A percentile compares a stretch with the other conserved stretches of the same genome.
Evolutionary conservation across 2,329 filamentous ascomycete genomes (phyloP).

Genomic region (Clonostachys rhizophaga): DNA sequence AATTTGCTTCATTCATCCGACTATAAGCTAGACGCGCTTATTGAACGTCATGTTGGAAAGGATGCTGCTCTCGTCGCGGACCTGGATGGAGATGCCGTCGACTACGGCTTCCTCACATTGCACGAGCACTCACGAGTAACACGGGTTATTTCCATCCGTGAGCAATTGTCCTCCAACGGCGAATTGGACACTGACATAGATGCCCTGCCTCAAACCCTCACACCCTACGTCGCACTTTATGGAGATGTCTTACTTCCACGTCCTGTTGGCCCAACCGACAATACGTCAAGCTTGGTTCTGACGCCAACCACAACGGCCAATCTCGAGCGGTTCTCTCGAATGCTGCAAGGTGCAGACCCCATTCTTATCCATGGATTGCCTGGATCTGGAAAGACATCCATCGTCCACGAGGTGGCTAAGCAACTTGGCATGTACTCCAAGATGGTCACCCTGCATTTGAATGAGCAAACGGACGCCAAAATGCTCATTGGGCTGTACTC

Average conservation of each 20-base stretch:
- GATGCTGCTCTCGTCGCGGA: conserved; percentile 58
- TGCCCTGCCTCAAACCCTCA: conserved; percentile 38
- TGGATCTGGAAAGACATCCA: conserved; percentile 85
- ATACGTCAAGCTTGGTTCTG: conserved; percentile 51
- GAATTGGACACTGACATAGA: conserved; percentile 3
- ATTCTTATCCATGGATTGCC: conserved; percentile 78
- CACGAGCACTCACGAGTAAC: conserved; percentile 51
- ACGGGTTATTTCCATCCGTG: conserved; percentile 34
- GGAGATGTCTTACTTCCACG: conserved; percentile 64
- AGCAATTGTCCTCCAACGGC: conserved; percentile 21
- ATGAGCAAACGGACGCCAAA: conserved; percentile 97
- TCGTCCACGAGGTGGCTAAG: conserved; percentile 77
- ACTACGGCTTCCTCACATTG: conserved; percentile 69
- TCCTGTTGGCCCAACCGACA: conserved; percentile 41
- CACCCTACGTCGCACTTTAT: conserved; percentile 58
- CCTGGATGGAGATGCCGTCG: conserved; percentile 72
- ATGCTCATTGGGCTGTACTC: conserved; percentile 93
- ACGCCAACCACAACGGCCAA: conserved; percentile 73
- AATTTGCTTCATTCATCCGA: conserved; percentile 78
- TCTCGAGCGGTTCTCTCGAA: conserved; percentile 61
- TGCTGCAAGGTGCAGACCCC: conserved; percentile 64
- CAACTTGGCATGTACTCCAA: conserved; percentile 72
- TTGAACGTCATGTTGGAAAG: conserved; percentile 59
- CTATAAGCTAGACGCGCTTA: conserved; percentile 66
- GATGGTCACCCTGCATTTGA: conserved; percentile 93